Evolutionary conservation across 192 early-diverging fungal species (phyloP).

Genomic region (Entomortierella lignicola): DNA sequence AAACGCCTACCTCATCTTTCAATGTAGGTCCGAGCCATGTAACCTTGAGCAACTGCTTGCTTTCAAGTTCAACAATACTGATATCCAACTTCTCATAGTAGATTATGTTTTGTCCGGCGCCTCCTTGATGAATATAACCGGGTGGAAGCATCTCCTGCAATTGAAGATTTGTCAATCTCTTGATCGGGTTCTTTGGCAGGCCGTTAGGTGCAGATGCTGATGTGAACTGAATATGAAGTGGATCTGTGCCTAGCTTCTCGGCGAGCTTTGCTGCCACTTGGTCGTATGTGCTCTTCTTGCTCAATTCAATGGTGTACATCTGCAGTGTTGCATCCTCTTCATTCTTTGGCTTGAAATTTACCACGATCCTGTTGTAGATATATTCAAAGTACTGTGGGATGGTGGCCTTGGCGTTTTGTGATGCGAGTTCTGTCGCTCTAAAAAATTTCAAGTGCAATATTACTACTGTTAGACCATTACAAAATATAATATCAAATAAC

Average conservation of each 20-base stretch:
- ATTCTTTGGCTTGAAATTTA: conserved; percentile 77
- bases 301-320: conserved; percentile 64
- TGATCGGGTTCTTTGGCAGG: conserved; percentile 42
- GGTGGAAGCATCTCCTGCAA: conserved; percentile 58
- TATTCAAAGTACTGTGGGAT: conserved; percentile 87
- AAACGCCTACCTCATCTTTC: conserved; percentile 68
- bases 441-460: too few relatives aligned
- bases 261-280: conserved; percentile 75
- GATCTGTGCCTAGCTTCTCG: conserved; percentile 67
- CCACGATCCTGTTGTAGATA: conserved; percentile 73
- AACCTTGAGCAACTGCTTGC: conserved; percentile 77
- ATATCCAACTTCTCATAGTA: conserved; percentile 90
- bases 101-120: conserved; percentile 56
- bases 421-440: conserved; percentile 52
- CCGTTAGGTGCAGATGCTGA: conserved; percentile 41
- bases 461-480: too few relatives aligned
- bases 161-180: conserved; percentile 41
- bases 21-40: conserved; percentile 73
- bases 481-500: background rate
- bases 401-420: conserved; percentile 50
- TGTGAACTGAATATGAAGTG: conserved; percentile 82
- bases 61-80: conserved; percentile 86
- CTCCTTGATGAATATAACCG: conserved; percentile 19
- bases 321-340: conserved; percentile 54
- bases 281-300: conserved; percentile 79